Base-by-base conservation (phyloP, 768 basidiomycete species). In the Lentinula lateritia region DNA sequence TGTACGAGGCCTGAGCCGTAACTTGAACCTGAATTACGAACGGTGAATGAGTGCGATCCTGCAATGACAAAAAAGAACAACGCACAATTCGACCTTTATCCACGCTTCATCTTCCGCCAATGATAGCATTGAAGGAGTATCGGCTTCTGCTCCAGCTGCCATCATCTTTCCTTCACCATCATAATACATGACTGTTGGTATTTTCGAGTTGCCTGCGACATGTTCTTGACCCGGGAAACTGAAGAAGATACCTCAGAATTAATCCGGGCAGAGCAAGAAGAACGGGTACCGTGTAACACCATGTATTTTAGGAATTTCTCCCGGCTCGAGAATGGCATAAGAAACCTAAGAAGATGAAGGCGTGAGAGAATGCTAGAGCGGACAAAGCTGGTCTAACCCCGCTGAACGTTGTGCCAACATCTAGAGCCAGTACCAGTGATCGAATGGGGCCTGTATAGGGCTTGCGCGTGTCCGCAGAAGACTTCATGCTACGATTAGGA, bases 181-280 rank as follows among this genome's bases (percentile, higher is more conserved):
- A 66, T 92, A 92, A 69, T 85, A 92, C 72, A 92, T 82, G 28
- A 88, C 71, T 23, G 90, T 85, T 42, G 90, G 90, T 67, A 92
- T 92, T 75, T 92, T 92, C 61, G 88, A 86, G 70, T 91, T 92
- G 42, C 90, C 90, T 13, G 87, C 89, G 52, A 90, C 88, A 79
- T 92, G 89, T 72, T 92, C 90, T 73, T 92, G 90, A 16, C 90
- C 90, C 8, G 90, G 90, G 61, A 91, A 92, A 61, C 90, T 91
- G 63, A 28, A 64, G 64, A 58, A 63, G 60, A 66, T 7, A 1
- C 20, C 58, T 63, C 63, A 67, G 61, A 66, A 63, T 38, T 54
- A 5, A 56, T 18, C 57, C n/a, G 48, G 46, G 39, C 43, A 52
- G 35, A 52, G 13, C 41, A 8, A 42, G 3, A 32, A 57, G 60